phyloP scores from a whole-genome alignment of 305 asterid genomes.

The Fraxinus velutina region DNA sequence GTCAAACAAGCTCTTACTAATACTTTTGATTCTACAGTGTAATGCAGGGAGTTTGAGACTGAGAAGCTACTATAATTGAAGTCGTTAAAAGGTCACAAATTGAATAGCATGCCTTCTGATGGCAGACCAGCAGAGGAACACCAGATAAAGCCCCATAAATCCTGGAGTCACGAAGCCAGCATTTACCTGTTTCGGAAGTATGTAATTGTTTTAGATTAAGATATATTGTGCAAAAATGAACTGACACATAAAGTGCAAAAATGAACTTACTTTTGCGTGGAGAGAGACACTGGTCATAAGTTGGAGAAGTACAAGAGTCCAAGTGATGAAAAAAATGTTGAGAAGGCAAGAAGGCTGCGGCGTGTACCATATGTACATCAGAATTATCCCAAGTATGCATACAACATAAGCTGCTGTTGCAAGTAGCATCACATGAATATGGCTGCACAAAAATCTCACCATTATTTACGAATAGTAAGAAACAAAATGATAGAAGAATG shows the following conservation, averaged over 20 bases:
- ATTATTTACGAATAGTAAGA: background rate
- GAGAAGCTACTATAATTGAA: background rate
- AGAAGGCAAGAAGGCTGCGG: slow-evolving; percentile 48
- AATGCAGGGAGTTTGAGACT: background rate
- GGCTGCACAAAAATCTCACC: slow-evolving; percentile 33
- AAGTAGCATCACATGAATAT: slow-evolving; percentile 41
- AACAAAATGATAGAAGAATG: background rate
- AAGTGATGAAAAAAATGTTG: slow-evolving; percentile 50
- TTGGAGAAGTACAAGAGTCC: slow-evolving; percentile 54
- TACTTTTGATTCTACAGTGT: background rate
- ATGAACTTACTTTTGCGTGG: slow-evolving; percentile 39
- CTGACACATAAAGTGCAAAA: background rate
- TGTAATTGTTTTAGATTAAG: background rate
- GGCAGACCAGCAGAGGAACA: slow-evolving; percentile 62
- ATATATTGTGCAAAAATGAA: background rate
- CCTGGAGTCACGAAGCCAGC: slow-evolving; percentile 47
- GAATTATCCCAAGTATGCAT: slow-evolving; percentile 46
- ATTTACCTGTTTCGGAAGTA: slow-evolving; percentile 33
- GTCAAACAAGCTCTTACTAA: background rate
- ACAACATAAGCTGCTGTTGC: slow-evolving; percentile 42
- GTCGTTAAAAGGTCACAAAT: background rate
- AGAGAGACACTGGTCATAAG: slow-evolving; percentile 53
- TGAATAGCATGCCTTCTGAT: slow-evolving; percentile 35
- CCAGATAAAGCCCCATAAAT: slow-evolving; percentile 48
- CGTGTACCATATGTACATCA: slow-evolving; percentile 58